Evolutionary conservation across 2,329 filamentous ascomycete species (phyloP).

Genomic region (Fonsecaea nubica): DNA sequence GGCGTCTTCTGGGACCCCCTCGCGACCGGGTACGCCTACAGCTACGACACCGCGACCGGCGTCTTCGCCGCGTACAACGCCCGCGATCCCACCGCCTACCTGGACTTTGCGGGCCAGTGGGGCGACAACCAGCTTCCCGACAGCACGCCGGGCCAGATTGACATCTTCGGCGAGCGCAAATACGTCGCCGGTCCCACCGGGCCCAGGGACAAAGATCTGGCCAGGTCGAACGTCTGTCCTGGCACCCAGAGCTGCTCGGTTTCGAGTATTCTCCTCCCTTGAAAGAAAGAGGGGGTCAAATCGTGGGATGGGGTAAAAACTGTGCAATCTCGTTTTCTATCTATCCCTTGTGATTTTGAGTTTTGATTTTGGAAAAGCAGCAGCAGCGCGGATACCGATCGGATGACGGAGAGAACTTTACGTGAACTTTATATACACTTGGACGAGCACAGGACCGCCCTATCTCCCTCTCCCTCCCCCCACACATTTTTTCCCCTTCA

Average conservation of each 20-base stretch:
- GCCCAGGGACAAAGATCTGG: conserved; percentile 65
- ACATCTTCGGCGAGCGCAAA: conserved; percentile 60
- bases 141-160: conserved; percentile 51
- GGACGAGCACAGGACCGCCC: no score
- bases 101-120: conserved; percentile 66
- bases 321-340: no score
- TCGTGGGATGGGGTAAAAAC: background rate
- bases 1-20: conserved; percentile 68
- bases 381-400: no score
- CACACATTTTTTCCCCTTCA: no score
- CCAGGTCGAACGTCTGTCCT: conserved; percentile 64
- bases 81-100: conserved; percentile 59
- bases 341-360: no score
- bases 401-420: no score
- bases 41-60: conserved; percentile 52
- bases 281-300: background rate
- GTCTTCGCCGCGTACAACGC: conserved; percentile 57
- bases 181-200: conserved; percentile 67
- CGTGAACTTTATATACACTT: no score
- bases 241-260: conserved; percentile 26
- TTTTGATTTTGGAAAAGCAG: no score
- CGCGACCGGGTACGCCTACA: conserved; percentile 62
- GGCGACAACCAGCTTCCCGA: conserved; percentile 66
- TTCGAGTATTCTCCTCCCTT: conserved; percentile 15
- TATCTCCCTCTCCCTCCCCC: no score